phyloP scores from a whole-genome alignment of 1,284 basidiomycete species.

The Pseudozyma flocculosa region DNA sequence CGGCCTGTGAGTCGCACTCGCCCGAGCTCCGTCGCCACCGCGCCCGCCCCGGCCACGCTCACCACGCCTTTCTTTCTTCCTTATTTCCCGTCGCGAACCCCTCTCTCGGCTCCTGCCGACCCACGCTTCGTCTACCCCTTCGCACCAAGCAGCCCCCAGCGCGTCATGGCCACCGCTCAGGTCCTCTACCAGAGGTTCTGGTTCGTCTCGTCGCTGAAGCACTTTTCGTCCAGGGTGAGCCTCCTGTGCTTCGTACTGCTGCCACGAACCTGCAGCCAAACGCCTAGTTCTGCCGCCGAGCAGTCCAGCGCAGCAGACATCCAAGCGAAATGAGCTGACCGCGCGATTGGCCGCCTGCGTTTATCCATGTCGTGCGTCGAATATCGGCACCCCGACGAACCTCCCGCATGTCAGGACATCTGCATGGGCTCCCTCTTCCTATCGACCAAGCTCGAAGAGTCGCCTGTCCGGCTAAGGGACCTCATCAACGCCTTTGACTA shows the following conservation, averaged over 20 bases:
- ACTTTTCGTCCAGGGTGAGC: slow-evolving; percentile 81
- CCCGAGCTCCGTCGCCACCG: neutral
- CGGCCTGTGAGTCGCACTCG: slow-evolving; percentile 67
- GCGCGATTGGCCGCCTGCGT: too few species aligned
- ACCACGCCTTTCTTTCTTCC: neutral
- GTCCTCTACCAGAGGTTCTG: slow-evolving; percentile 95
- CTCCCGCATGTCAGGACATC: slow-evolving; percentile 65
- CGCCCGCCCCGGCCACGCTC: too few species aligned
- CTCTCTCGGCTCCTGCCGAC: too few species aligned
- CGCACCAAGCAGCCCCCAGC: slow-evolving; percentile 88
- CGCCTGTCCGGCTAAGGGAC: slow-evolving; percentile 83
- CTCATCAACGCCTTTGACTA: slow-evolving; percentile 92
- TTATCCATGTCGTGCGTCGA: too few species aligned
- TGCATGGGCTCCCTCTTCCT: slow-evolving; percentile 90
- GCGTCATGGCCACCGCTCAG: slow-evolving; percentile 92
- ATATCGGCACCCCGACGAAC: neutral
- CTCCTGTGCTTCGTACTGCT: neutral
- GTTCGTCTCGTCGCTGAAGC: slow-evolving; percentile 90
- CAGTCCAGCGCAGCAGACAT: neutral
- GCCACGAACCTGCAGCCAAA: too few species aligned
- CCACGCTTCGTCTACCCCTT: neutral
- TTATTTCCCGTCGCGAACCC: neutral
- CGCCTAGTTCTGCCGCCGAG: too few species aligned
- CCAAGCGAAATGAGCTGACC: neutral
- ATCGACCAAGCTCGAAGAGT: slow-evolving; percentile 93